Percentiles rank a stretch among this genome's conserved stretches.
These are phyloP conservation scores for Haplographium delicatum DNA, from an alignment of 495 filamentous ascomycete genomes.

Conservation along the genomic window DNA sequence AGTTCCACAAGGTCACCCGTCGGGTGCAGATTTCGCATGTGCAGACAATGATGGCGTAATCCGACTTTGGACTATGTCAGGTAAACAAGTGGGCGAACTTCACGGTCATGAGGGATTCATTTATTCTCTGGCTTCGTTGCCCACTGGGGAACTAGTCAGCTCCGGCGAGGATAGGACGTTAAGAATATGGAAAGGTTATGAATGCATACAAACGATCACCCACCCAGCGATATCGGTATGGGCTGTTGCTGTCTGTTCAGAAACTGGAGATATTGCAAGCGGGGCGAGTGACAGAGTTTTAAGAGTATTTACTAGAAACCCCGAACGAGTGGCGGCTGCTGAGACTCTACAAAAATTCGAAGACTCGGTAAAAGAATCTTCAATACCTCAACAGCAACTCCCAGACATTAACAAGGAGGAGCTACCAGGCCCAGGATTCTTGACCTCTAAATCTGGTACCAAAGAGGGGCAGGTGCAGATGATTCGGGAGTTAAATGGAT, in stretches of 20 bases:
- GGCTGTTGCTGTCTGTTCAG: conserved; percentile 73
- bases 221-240: conserved; percentile 97
- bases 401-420: conserved; percentile 84
- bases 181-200: conserved; percentile 72
- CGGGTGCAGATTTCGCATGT: conserved; percentile 81
- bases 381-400: conserved; percentile 80
- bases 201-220: conserved; percentile 93
- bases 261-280: conserved; percentile 85
- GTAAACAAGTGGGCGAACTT: conserved; percentile 64
- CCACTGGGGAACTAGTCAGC: conserved; percentile 84
- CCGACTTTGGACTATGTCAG: conserved; percentile 75
- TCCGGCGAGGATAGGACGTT: conserved; percentile 91
- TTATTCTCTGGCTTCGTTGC: conserved; percentile 73
- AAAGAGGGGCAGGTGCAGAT: conserved; percentile 94
- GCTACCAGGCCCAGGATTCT: conserved; percentile 78
- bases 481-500: conserved; percentile 75
- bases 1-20: conserved; percentile 68
- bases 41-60: conserved; percentile 86
- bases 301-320: conserved; percentile 74
- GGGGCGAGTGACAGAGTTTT: conserved; percentile 87
- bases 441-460: conserved; percentile 70
- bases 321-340: conserved; percentile 61
- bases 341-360: conserved; percentile 63
- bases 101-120: conserved; percentile 93
- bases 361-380: conserved; percentile 70